Evolutionary conservation across 2,329 filamentous ascomycete genomes (phyloP), one percentile per base, ranked within the genome.

Genomic region (Pseudogymnoascus sp.): DNA sequence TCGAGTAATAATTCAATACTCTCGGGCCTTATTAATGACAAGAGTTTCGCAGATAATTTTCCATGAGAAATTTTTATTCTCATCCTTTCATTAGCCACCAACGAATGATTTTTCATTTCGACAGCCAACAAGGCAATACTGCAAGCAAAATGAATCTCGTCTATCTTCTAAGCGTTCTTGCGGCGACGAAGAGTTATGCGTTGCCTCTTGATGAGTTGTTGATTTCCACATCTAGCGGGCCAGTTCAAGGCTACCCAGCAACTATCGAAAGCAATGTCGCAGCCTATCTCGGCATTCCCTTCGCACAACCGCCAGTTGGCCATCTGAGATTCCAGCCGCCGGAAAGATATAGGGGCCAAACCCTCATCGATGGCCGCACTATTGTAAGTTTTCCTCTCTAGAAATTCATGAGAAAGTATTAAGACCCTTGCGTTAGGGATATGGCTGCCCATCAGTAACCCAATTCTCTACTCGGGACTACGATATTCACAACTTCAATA

Each of bases 251-350:
- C 40, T 68, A 68, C 60, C 63, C 68, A 40, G 67, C 64, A 11
- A 62, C 54, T 10, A 64, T 62, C 35, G 41, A 63, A 3, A 61
- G 67, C 2, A 62, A 62, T 26, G 67, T 69, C 15, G 58, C 60
- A n/a, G 64, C 67, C 57, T 78, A 77, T 61, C 67, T 75, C 9
- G 72, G 73, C 8, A 70, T 77, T 31, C 74, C 72, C 3, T 77
- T 74, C 62, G 74, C 74, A 1, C 66, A 72, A 35, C 70, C 73
- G 5, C 74, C 75, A 15, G 63, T 70, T 9, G 74, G 72, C 1
- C 64, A 73, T 7, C 66, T 70, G 31, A 69, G 76, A 54, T 77
- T 75, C 65, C 66, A 62, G 17, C 71, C 68, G 13, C 67, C 75
- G 2, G 65, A 67, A 13, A 41, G 64, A 58, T 69, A 65, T 29